phyloP scores from a whole-genome alignment of 331 rosid genomes.

The Rhamnella rubrinervis region DNA sequence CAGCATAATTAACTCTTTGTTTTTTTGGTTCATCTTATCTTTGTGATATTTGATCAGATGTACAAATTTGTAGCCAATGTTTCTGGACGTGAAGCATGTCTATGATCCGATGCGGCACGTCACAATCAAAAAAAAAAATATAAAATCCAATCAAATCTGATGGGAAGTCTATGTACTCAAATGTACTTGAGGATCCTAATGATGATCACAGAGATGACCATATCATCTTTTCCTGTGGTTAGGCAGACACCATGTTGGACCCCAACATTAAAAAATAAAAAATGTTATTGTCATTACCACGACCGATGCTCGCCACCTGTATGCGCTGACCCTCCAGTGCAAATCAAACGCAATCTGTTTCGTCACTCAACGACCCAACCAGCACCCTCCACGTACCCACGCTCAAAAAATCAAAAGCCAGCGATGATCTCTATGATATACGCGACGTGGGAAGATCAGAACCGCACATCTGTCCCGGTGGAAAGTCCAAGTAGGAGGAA shows the following conservation, averaged over 20 bases:
- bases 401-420: background rate
- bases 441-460: conserved; percentile 12
- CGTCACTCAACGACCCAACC: background rate
- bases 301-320: background rate
- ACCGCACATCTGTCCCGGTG: background rate
- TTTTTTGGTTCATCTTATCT: too few relatives aligned
- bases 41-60: too few relatives aligned
- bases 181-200: too few relatives aligned
- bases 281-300: background rate
- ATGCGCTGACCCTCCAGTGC: background rate
- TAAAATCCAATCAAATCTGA: too few relatives aligned
- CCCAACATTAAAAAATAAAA: background rate
- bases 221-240: background rate
- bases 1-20: too few relatives aligned
- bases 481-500: conserved; percentile 1
- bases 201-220: too few relatives aligned
- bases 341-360: background rate
- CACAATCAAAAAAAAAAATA: background rate
- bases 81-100: too few relatives aligned
- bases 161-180: too few relatives aligned
- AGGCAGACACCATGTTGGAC: background rate
- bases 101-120: background rate
- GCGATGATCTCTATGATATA: conserved; percentile 1
- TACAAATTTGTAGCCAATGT: too few relatives aligned
- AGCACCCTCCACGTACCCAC: background rate